A percentile compares a stretch with the other conserved stretches of the same genome.
Evolutionary conservation across 1,284 basidiomycete species (phyloP).

Genomic region (Naganishia liquefaciens): DNA sequence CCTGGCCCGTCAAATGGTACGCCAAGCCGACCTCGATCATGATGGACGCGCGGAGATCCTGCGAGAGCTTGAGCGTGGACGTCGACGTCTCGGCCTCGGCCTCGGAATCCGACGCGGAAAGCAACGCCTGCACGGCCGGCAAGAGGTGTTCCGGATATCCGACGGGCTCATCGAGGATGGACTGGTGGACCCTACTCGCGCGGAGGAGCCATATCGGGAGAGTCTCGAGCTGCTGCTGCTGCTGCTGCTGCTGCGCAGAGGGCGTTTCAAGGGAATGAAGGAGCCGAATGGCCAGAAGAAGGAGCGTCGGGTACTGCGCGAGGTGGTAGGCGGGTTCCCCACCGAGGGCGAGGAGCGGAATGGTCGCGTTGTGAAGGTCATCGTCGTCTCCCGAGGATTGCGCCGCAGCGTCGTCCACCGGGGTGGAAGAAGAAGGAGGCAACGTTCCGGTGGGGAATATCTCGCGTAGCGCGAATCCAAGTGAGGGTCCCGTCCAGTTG

Average conservation of each 20-base stretch:
- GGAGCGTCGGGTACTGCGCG: constrained; percentile 66
- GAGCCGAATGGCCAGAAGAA: constrained; percentile 74
- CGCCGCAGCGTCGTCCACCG: too few species aligned
- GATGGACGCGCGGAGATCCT: constrained; percentile 64
- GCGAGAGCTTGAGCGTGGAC: constrained; percentile 19
- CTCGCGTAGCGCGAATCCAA: constrained; percentile 58
- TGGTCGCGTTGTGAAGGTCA: constrained; percentile 63
- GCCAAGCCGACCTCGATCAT: constrained; percentile 79
- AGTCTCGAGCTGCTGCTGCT: constrained; percentile 41
- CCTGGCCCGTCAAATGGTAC: constrained; percentile 68
- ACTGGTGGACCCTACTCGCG: constrained; percentile 71
- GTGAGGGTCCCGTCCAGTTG: constrained; percentile 95
- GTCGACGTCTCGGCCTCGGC: too few species aligned
- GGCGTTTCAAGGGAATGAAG: constrained; percentile 59
- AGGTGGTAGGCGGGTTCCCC: constrained; percentile 98
- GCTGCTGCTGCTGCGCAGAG: too few species aligned
- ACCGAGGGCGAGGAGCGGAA: constrained; percentile 74
- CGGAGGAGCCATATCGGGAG: constrained; percentile 80
- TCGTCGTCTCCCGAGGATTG: constrained; percentile 41
- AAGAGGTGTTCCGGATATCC: constrained; percentile 61
- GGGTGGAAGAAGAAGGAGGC: too few species aligned
- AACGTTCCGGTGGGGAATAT: constrained; percentile 47
- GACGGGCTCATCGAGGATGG: constrained; percentile 82
- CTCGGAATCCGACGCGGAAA: constrained; percentile 44
- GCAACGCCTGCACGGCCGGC: constrained; percentile 59